Conservation (phyloP, 1,139 yeast genomes). For the Suhomyces maxii region DNA sequence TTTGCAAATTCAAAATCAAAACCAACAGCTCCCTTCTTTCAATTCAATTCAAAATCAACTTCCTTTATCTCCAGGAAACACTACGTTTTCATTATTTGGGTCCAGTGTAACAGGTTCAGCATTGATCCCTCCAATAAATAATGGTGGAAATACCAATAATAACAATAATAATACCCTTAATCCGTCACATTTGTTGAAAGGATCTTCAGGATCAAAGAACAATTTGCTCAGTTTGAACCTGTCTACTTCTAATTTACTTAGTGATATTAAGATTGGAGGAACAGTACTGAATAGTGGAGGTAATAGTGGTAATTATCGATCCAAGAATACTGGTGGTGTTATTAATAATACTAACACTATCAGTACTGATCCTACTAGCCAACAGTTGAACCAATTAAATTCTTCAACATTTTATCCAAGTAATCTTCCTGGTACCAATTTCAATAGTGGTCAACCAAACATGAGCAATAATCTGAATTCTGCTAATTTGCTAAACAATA, state of each 20-base stretch:
- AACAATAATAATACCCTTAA: conserved; percentile 7
- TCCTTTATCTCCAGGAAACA: conserved; percentile 18
- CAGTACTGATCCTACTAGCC: conserved; percentile 6
- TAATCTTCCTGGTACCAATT: neutral
- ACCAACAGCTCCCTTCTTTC: conserved; percentile 39
- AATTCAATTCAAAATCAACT: conserved; percentile 38
- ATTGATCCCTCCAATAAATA: conserved; percentile 11
- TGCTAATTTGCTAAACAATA: conserved; percentile 9
- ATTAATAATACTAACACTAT: neutral
- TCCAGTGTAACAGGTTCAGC: conserved; percentile 3
- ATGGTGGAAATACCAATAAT: neutral
- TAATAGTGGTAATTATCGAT: neutral
- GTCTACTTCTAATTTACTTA: conserved; percentile 3
- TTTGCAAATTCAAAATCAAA: conserved; percentile 32
- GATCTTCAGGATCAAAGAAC: conserved; percentile 7
- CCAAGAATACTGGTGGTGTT: neutral
- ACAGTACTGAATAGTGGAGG: conserved; percentile 1
- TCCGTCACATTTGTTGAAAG: conserved; percentile 14
- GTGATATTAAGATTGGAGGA: conserved; percentile 3
- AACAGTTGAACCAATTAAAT: conserved; percentile 9
- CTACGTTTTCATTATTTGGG: conserved; percentile 1
- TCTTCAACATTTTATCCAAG: conserved; percentile 8
- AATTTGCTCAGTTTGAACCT: conserved; percentile 4
- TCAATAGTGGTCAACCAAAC: neutral
- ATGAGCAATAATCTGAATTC: neutral